Evolutionary conservation across 345 rosid genomes (phyloP).

Genomic region (Gossypium longicalyx): DNA sequence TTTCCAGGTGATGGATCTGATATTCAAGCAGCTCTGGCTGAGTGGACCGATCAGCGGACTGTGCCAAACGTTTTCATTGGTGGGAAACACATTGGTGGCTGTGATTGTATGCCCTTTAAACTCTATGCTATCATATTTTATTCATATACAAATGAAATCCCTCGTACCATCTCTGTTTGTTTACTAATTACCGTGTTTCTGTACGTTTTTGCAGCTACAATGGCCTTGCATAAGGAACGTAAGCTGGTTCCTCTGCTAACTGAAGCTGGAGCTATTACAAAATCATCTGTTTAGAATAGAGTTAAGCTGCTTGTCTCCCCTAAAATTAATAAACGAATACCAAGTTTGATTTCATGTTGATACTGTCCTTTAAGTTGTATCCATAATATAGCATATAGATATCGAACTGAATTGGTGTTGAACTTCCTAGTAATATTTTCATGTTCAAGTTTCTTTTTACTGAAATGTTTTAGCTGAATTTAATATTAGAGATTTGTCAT

Average conservation of each 20-base stretch:
- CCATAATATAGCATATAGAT: neutral
- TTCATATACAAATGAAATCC: neutral
- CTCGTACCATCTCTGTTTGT: neutral
- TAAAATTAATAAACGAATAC: neutral
- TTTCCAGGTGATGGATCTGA: slow-evolving; percentile 59
- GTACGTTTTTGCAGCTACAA: slow-evolving; percentile 45
- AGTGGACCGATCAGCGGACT: slow-evolving; percentile 54
- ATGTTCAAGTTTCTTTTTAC: neutral
- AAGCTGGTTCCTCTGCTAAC: slow-evolving; percentile 72
- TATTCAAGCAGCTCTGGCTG: slow-evolving; percentile 54
- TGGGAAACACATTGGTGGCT: slow-evolving; percentile 84
- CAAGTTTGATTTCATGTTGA: neutral
- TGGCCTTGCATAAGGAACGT: slow-evolving; percentile 43
- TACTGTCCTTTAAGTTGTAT: neutral
- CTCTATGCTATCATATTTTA: neutral
- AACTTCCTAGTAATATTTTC: too few relatives aligned
- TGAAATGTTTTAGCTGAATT: neutral
- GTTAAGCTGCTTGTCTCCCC: neutral
- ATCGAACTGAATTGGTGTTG: neutral
- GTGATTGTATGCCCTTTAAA: slow-evolving; percentile 42
- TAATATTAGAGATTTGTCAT: neutral
- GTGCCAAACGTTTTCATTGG: slow-evolving; percentile 39
- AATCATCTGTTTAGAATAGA: neutral
- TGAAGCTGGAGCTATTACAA: slow-evolving; percentile 66
- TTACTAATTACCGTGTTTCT: neutral